Conservation (phyloP, 768 basidiomycete species). For the Agaricus subrufescens region DNA sequence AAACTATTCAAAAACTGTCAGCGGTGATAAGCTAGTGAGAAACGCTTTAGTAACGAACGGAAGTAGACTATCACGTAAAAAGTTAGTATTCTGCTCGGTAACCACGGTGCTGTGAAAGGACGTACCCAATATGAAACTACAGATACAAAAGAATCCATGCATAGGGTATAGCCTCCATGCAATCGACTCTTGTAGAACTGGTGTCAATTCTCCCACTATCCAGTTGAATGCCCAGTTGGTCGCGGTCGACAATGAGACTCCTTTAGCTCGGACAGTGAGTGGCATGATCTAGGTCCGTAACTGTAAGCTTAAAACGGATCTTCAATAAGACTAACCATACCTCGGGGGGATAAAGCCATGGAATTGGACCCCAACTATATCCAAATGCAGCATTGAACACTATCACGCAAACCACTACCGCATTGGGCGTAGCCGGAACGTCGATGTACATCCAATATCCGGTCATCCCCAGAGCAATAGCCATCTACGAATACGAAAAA, state of each 20-base stretch:
- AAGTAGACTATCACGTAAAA: constrained; percentile 55
- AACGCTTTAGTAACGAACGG: constrained; percentile 37
- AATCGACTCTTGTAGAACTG: constrained; percentile 81
- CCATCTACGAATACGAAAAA: constrained; percentile 56
- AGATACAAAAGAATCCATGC: constrained; percentile 90
- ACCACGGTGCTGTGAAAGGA: constrained; percentile 1
- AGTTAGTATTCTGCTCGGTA: constrained; percentile 1
- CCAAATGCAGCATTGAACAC: constrained; percentile 94
- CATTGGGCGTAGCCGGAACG: constrained; percentile 76
- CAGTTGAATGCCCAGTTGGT: constrained; percentile 91
- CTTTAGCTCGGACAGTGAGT: constrained; percentile 84
- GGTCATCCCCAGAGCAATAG: constrained; percentile 67
- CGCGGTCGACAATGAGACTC: constrained; percentile 92
- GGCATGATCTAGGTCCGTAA: constrained; percentile 69
- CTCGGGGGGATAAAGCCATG: constrained; percentile 88
- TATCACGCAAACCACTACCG: constrained; percentile 86
- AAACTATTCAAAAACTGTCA: constrained; percentile 41
- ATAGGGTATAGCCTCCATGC: constrained; percentile 92
- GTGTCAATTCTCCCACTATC: constrained; percentile 84
- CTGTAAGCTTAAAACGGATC: background rate
- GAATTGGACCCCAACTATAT: constrained; percentile 87
- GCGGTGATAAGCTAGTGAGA: background rate
- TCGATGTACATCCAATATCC: constrained; percentile 96
- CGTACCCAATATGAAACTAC: constrained; percentile 76
- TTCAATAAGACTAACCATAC: constrained; percentile 28